Base-by-base conservation (phyloP, 768 basidiomycete species). In the Paxillus ammoniavirescens region DNA sequence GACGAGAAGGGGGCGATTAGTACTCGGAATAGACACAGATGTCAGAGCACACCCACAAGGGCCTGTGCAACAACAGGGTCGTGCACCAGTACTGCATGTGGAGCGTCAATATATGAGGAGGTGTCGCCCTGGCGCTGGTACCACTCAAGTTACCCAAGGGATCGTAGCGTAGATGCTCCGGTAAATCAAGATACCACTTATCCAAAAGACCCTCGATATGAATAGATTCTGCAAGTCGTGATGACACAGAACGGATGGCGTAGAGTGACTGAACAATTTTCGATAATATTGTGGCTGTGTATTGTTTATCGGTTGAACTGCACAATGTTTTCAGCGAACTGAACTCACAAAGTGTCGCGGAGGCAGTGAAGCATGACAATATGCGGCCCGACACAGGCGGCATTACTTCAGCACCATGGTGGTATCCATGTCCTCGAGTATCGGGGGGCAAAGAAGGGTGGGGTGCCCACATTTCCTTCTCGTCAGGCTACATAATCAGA, bases 51-150 rank as follows among this genome's bases (percentile, higher is more conserved):
- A 75, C 87, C 72, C 66, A 90, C 88, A 91, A 91, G 10, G 89
- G 89, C 15, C 89, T 81, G 66, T 91, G 89, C 47, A 91, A 70
- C 28, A 92, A 64, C 31, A 92, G 65, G 21, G 85, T 82, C 10
- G 87, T 81, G 63, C 87, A 89, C 90, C 90, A 92, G 63, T 91
- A 91, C 62, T 89, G 86, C 88, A 91, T 87, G 63, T 91, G 89
- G 47, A 92, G 72, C 38, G 86, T 87, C 52, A 91, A 70, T 23
- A 89, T 71, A 58, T 89, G 84, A 4, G 89, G 77, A 6, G 80
- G 80, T 17, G 74, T 65, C 14, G 69, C 17, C 69, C 68, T 65
- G 71, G 23, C 43, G 4, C 40, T 41, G 17, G 47, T 55, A 28
- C 54, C 42, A 17, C 49, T 54, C 52, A 57, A 53, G 35, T 60